Conservation (phyloP, 2,329 filamentous ascomycete species). For the Reticulascus tulasneorum region DNA sequence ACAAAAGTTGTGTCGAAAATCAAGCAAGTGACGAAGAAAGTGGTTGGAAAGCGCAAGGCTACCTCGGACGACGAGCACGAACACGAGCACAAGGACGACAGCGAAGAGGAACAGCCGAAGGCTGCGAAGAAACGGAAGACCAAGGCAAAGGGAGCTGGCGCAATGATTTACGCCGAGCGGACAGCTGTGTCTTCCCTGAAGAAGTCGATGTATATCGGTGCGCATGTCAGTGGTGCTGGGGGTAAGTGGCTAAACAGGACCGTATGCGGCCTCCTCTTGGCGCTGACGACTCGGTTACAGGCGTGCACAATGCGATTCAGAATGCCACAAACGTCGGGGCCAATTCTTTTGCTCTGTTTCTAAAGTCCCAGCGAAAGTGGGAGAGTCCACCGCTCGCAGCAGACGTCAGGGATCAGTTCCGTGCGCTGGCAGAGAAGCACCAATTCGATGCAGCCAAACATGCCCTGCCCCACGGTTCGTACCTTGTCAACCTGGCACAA, state of each 20-base stretch:
- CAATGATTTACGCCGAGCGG: conserved; percentile 63
- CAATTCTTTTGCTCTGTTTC: conserved; percentile 90
- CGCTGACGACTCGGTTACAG: conserved; percentile 34
- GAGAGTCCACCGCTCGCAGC: conserved; percentile 70
- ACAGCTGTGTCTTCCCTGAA: conserved; percentile 62
- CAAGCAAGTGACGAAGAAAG: conserved; percentile 15
- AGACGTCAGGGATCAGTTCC: conserved; percentile 67
- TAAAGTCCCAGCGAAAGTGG: conserved; percentile 98
- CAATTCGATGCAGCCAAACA: conserved; percentile 67
- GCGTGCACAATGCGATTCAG: conserved; percentile 80
- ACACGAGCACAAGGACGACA: conserved; percentile 21
- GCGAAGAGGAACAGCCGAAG: conserved; percentile 19
- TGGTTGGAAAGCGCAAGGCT: conserved; percentile 26
- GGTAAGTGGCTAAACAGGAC: conserved; percentile 46
- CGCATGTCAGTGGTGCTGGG: conserved; percentile 86
- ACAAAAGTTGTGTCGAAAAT: conserved; percentile 12
- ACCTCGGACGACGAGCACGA: conserved; percentile 20
- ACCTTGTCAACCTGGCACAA: conserved; percentile 93
- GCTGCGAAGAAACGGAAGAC: conserved; percentile 40
- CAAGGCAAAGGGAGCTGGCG: conserved; percentile 31
- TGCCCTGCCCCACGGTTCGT: conserved; percentile 89
- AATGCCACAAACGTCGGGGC: conserved; percentile 80
- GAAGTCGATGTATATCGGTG: conserved; percentile 76
- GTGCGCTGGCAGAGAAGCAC: conserved; percentile 62
- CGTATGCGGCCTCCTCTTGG: not conserved